A percentile compares a stretch with the other conserved stretches of the same genome.
Evolutionary conservation across 2,329 filamentous ascomycete genomes (phyloP).

Genomic region (Apiospora kogelbergensis): DNA sequence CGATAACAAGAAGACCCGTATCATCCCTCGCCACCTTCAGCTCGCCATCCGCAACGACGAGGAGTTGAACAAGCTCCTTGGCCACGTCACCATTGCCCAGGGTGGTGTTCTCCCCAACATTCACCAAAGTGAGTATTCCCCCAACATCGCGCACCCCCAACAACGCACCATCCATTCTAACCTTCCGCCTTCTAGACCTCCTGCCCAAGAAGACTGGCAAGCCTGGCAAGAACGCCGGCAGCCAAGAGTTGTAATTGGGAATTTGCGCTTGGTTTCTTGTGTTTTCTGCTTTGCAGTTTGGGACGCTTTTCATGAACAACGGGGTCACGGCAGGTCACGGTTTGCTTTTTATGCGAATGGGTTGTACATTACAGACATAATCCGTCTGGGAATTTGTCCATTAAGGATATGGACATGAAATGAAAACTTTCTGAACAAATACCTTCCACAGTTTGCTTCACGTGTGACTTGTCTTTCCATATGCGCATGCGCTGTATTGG

Average conservation of each 20-base stretch:
- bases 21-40: constrained; percentile 98
- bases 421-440: constrained; percentile 53
- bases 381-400: constrained; percentile 33
- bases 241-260: constrained; percentile 84
- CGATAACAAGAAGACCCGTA: constrained; percentile 99
- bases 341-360: constrained; percentile 55
- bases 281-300: constrained; percentile 63
- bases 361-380: constrained; percentile 66
- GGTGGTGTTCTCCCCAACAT: constrained; percentile 97
- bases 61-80: constrained; percentile 98
- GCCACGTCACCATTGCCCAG: constrained; percentile 95
- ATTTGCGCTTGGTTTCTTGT: constrained; percentile 48
- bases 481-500: too few species aligned
- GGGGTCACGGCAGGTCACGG: constrained; percentile 76
- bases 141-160: constrained; percentile 16
- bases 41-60: constrained; percentile 99
- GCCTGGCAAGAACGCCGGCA: constrained; percentile 78
- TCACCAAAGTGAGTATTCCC: constrained; percentile 71
- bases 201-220: constrained; percentile 99
- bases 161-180: not conserved
- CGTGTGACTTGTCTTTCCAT: not conserved
- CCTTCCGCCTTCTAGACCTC: constrained; percentile 64
- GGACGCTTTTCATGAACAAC: constrained; percentile 75
- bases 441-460: not conserved
- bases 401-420: constrained; percentile 65